Base-by-base conservation (phyloP, 192 early-diverging fungal genomes). In the Podila epicladia region DNA sequence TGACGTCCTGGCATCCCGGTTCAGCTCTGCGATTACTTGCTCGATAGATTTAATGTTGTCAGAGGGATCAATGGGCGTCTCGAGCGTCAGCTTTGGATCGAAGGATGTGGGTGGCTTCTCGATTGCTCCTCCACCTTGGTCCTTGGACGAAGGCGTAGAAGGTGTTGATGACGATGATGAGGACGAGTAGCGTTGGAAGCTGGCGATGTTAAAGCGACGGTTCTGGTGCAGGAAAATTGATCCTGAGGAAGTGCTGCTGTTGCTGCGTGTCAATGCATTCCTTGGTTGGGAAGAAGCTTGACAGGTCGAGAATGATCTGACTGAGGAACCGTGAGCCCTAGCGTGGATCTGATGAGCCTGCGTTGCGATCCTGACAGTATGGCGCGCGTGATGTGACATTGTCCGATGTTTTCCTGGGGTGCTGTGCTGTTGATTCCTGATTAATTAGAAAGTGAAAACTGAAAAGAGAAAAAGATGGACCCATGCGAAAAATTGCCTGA, bases 11-110 rank as follows among this genome's bases (percentile, higher is more conserved):
- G 37, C 26, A 22, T 71, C 69, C n/a, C 11, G 48, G n/a, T 71
- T 41, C 8, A 78, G 64, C 7, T 78, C 75, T 41, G 58, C 64
- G 8, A 78, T 71, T 7, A 78, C 58, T 49, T 78, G 75, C 11
- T 78, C 69, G 51, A 78, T 78, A 5, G 75, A 63, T 59, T 71
- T 71, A 48, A 63, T 31, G 19, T 62, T 71, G 9, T 71, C 75
- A 4, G 62, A 19, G 3, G 58, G n/a, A 17, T 67, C 51, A 7
- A 55, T 32, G 15, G 51, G 9, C 15, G 50, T n/a, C 22, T 64
- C 35, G 17, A 48, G n/a, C 13, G 32, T 22, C 2, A 71, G 28
- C 9, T 49, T 66, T 29, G 67, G 45, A 6, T 71, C 45, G n/a
- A 71, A 31, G 11, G 64, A 57, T 0, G 69, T 67, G 0, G 69